phyloP scores from a whole-genome alignment of 2,329 filamentous ascomycete genomes.

The Cordyceps militaris region DNA sequence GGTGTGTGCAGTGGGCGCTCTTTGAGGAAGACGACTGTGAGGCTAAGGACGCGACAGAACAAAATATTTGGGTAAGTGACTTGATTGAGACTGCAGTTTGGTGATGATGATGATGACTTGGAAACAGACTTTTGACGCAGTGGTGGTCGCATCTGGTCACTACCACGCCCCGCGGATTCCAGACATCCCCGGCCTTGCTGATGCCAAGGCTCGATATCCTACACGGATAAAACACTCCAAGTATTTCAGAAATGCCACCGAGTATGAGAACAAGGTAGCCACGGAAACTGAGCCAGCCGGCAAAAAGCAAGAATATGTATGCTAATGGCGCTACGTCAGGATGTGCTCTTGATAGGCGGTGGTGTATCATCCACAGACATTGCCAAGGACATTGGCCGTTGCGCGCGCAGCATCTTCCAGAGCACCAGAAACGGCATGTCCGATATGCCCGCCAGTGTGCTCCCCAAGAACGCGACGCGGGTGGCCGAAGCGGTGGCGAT shows the following conservation, averaged over 20 bases:
- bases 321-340: conserved; percentile 31
- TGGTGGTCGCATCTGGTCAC: conserved; percentile 61
- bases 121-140: conserved; percentile 49
- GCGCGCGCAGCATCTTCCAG: conserved; percentile 34
- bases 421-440: conserved; percentile 52
- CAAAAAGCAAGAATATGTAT: background rate
- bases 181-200: conserved; percentile 51
- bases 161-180: conserved; percentile 59
- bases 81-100: background rate
- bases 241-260: conserved; percentile 34
- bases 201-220: conserved; percentile 43
- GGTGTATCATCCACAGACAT: conserved; percentile 38
- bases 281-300: background rate
- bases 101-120: background rate
- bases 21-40: background rate
- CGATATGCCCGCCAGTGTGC: conserved; percentile 47
- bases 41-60: background rate
- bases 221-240: background rate
- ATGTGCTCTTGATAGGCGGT: conserved; percentile 47
- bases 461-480: conserved; percentile 46
- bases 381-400: conserved; percentile 29
- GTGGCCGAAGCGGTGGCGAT: conserved; percentile 45
- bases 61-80: background rate
- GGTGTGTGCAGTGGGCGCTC: background rate
- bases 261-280: conserved; percentile 31